Percentiles rank a stretch among this genome's conserved stretches.
Conservation (phyloP, 2,329 filamentous ascomycete species). For the Ceratocystiopsis minuta region DNA sequence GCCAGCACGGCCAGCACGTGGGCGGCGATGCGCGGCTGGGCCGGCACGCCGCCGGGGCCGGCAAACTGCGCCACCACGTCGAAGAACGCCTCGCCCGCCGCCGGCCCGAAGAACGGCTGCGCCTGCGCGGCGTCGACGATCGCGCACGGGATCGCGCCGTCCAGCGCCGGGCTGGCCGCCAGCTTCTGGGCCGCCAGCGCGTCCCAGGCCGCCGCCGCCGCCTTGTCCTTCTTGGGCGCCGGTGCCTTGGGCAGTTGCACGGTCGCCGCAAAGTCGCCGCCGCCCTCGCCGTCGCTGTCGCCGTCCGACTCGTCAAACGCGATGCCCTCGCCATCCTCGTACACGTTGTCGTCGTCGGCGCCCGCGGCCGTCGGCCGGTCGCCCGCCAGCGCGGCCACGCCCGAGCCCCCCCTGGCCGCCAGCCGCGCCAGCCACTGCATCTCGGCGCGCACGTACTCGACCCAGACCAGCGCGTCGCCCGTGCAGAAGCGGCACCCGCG, state of each 20-base stretch:
- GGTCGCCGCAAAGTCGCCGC: constrained; percentile 29
- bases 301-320: constrained; percentile 27
- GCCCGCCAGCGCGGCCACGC: constrained; percentile 1
- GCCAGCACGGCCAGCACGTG: constrained; percentile 52
- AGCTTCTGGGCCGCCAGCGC: constrained; percentile 30
- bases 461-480: constrained; percentile 54
- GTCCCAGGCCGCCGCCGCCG: constrained; percentile 16
- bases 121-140: constrained; percentile 78
- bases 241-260: constrained; percentile 23
- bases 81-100: constrained; percentile 61
- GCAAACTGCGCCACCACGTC: constrained; percentile 57
- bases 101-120: constrained; percentile 50
- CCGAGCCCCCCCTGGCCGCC: constrained; percentile 42
- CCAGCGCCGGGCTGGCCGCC: constrained; percentile 63
- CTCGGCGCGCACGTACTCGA: constrained; percentile 81
- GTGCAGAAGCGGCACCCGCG: constrained; percentile 81
- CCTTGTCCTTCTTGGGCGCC: constrained; percentile 16
- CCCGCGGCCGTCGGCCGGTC: constrained; percentile 19
- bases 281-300: constrained; percentile 27
- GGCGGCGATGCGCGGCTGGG: constrained; percentile 33
- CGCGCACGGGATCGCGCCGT: constrained; percentile 82
- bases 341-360: constrained; percentile 21
- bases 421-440: constrained; percentile 82
- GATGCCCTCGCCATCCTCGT: constrained; percentile 26
- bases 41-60: neutral